phyloP scores from a whole-genome alignment of 345 rosid species.

The Euphorbia peplus region DNA sequence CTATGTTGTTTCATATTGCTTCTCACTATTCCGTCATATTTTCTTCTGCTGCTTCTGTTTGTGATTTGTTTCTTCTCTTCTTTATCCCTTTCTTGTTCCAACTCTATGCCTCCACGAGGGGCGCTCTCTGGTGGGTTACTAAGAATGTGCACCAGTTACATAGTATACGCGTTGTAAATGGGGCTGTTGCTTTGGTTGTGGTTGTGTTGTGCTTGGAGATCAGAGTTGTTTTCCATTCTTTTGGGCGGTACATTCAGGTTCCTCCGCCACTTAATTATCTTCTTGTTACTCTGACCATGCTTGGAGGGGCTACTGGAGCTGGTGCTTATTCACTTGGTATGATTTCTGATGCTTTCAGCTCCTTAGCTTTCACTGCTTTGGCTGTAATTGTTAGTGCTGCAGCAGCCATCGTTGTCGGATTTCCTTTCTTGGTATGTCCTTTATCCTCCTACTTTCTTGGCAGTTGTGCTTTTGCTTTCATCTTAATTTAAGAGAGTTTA shows the following conservation, averaged over 20 bases:
- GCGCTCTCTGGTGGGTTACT: constrained; percentile 94
- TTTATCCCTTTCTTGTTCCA: constrained; percentile 86
- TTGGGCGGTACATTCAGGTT: constrained; percentile 92
- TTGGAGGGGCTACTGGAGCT: constrained; percentile 91
- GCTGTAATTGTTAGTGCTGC: constrained; percentile 85
- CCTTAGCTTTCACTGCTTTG: constrained; percentile 67
- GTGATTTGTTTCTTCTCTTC: constrained; percentile 78
- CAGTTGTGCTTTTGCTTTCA: not conserved
- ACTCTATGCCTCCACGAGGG: constrained; percentile 88
- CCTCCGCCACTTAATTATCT: constrained; percentile 87
- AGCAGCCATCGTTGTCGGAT: constrained; percentile 90
- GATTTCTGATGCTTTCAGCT: constrained; percentile 81
- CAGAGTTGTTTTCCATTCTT: constrained; percentile 91
- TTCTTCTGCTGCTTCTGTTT: constrained; percentile 63
- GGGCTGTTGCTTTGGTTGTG: constrained; percentile 80
- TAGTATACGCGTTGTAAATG: constrained; percentile 79
- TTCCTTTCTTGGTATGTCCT: constrained; percentile 74
- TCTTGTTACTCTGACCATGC: constrained; percentile 81
- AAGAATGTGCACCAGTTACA: constrained; percentile 66
- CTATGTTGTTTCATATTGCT: constrained; percentile 76
- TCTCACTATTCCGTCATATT: constrained; percentile 79
- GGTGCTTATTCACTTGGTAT: constrained; percentile 84
- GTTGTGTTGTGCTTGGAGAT: constrained; percentile 87
- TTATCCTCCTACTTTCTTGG: not conserved
- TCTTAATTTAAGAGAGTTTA: no score